Percentiles rank a stretch among this genome's conserved stretches.
Conservation (phyloP, 164 flowering plant genomes). For the Dillenia turbinata region DNA sequence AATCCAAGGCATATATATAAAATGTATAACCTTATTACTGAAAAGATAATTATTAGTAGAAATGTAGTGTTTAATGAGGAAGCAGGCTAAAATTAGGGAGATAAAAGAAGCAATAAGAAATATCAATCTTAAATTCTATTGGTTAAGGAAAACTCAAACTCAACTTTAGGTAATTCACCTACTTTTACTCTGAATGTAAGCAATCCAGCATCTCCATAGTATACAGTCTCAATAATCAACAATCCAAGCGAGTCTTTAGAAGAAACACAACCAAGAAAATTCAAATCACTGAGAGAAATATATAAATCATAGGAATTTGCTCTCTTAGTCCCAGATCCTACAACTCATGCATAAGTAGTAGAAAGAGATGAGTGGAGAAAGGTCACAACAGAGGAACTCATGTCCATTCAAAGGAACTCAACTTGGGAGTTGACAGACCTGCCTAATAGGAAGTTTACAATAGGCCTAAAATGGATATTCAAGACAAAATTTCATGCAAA, state of each 20-base stretch:
- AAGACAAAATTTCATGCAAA: no score
- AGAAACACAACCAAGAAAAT: neutral
- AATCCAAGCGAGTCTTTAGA: neutral
- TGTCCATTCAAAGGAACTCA: neutral
- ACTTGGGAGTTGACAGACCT: neutral
- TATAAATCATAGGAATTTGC: neutral
- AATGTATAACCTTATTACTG: neutral
- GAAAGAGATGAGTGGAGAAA: neutral
- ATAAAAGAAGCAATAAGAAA: neutral
- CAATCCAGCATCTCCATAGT: no score
- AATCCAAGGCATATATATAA: neutral
- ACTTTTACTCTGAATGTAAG: no score
- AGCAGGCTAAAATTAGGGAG: neutral
- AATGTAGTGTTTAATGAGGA: neutral
- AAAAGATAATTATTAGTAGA: no score
- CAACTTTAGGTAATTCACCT: no score
- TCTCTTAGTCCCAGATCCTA: neutral
- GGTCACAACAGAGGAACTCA: neutral
- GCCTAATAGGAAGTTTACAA: neutral
- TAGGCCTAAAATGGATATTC: neutral
- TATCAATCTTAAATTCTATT: neutral
- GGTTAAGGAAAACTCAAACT: no score
- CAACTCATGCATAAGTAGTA: neutral
- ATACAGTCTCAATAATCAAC: no score
- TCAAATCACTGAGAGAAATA: neutral